Evolutionary conservation across 257 asterid genomes (phyloP), one percentile per base, ranked within the genome.

Genomic region (Buddleja alternifolia): DNA sequence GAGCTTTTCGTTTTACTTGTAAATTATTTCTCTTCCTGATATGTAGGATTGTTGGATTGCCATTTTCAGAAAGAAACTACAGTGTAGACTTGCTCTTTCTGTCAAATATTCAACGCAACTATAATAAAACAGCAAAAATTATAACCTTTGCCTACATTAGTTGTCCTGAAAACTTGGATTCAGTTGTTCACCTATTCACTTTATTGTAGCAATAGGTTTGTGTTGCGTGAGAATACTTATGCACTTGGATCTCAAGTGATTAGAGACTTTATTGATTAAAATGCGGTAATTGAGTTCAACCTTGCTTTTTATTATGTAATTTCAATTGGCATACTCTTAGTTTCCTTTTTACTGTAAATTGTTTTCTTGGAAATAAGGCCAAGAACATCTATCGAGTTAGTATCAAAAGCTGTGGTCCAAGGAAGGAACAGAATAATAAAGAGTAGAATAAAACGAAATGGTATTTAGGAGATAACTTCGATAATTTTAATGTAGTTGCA

Each of bases 1-100:
- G 29, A 14, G 48, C 8, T 23, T 51, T 60, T 20, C 6, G 39
- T 67, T 60, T 60, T 24, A 15, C 29, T 60, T 68, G 58, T 41
- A 17, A 19, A 14, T 17, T 34, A 46, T 32, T 24, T 66, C 7
- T 11, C 40, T 54, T 24, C 69, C 54, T 51, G 15, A 63, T 41
- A 17, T 46, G 25, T 44, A n/a, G 20, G 73, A 56, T 42, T 16
- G 58, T 50, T 63, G 46, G 36, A 25, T 34, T 57, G 15, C 21
- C 3, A 12, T 44, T 32, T 19, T 46, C 16, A 17, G 41, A 25
- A 45, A 70, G 60, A 67, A 67, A 29, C 25, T 24, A 54, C 14
- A 4, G 20, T 34, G 16, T 36, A 19, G 42, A 48, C 14, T 15
- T 39, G 45, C 32, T 53, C 17, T 21, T 39, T 52, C 46, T 7